phyloP scores from a whole-genome alignment of 1,284 basidiomycete species.

The Boletus semigastroideus region DNA sequence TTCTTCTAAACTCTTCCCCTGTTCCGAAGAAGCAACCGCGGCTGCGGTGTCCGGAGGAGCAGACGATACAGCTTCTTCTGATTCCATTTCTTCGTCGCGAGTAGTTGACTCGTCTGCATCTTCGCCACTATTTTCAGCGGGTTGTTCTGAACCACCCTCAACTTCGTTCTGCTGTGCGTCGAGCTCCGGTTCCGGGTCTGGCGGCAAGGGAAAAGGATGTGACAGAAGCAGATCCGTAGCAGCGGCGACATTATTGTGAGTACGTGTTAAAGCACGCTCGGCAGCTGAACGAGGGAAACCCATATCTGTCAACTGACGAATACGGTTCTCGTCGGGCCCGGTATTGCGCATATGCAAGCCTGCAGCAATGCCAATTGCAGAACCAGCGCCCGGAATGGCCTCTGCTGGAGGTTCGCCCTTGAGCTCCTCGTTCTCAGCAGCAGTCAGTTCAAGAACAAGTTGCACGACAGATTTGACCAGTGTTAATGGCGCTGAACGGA shows the following conservation, averaged over 20 bases:
- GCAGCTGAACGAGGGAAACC: conserved; percentile 89
- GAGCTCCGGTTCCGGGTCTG: conserved; percentile 49
- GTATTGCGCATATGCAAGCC: conserved; percentile 43
- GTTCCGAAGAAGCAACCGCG: conserved; percentile 19
- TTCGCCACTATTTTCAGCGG: conserved; percentile 28
- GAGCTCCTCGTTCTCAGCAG: conserved; percentile 77
- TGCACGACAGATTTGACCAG: conserved; percentile 77
- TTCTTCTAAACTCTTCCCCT: conserved; percentile 56
- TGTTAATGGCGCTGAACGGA: conserved; percentile 69
- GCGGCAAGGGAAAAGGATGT: conserved; percentile 77
- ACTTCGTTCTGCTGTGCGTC: conserved; percentile 38
- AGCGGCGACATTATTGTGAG: conserved; percentile 85
- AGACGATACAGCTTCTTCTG: conserved; percentile 24
- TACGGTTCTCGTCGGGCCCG: conserved; percentile 72
- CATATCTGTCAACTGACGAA: conserved; percentile 92
- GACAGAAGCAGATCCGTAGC: conserved; percentile 89
- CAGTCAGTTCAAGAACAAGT: conserved; percentile 79
- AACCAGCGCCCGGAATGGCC: conserved; percentile 24
- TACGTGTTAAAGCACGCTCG: conserved; percentile 79
- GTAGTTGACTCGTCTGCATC: conserved; percentile 25
- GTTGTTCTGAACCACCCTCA: conserved; percentile 28
- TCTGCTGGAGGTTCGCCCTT: conserved; percentile 39
- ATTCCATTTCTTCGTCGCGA: conserved; percentile 32
- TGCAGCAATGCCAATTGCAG: conserved; percentile 33
- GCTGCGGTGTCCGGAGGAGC: conserved; percentile 9